Conservation (phyloP, 768 basidiomycete genomes). For the Panaeolus cyanescens region DNA sequence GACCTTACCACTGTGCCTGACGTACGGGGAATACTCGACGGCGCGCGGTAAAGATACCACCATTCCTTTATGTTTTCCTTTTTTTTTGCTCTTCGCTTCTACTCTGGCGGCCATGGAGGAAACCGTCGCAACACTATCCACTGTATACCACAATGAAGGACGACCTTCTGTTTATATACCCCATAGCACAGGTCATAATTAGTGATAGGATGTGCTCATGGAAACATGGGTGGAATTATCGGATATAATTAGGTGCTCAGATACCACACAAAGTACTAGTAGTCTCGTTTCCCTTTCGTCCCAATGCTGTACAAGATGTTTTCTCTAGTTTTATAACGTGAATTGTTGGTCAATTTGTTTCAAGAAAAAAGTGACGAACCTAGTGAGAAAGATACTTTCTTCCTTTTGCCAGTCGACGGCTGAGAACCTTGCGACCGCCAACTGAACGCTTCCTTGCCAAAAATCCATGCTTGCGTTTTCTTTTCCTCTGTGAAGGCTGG, state of each 20-base stretch:
- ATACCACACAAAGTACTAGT: conserved; percentile 4
- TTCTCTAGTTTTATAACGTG: conserved; percentile 14
- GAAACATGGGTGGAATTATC: conserved; percentile 4
- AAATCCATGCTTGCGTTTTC: conserved; percentile 94
- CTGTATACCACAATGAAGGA: conserved; percentile 4
- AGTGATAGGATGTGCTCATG: conserved; percentile 2
- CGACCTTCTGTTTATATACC: conserved; percentile 1
- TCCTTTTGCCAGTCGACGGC: conserved; percentile 71
- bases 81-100: background rate
- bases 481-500: conserved; percentile 91
- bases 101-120: conserved; percentile 2
- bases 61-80: background rate
- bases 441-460: conserved; percentile 71
- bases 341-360: conserved; percentile 3
- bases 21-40: conserved; percentile 89
- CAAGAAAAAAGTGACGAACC: background rate
- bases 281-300: background rate
- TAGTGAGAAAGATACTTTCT: conserved; percentile 82
- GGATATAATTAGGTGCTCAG: conserved; percentile 2
- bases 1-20: conserved; percentile 87
- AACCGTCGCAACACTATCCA: background rate
- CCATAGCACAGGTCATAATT: conserved; percentile 3
- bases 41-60: conserved; percentile 53
- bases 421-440: conserved; percentile 73
- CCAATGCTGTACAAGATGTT: conserved; percentile 17